Evolutionary conservation across 2,329 filamentous ascomycete species (phyloP).

Genomic region (Diplodia seriata): DNA sequence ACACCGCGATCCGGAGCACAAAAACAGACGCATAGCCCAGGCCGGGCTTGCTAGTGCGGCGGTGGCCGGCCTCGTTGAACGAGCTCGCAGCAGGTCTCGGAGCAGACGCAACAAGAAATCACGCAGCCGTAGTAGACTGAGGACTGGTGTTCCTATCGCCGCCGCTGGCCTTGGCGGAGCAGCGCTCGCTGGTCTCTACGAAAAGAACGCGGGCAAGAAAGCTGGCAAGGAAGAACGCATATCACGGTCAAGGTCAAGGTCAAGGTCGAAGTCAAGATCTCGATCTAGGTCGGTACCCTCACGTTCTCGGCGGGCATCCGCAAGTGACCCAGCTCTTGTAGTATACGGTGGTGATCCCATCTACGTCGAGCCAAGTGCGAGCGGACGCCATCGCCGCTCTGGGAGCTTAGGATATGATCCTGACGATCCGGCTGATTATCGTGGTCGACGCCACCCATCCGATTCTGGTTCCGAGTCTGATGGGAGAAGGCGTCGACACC

Average conservation of each 20-base stretch:
- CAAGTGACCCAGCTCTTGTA: slow-evolving; percentile 62
- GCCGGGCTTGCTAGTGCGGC: slow-evolving; percentile 68
- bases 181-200: slow-evolving; percentile 67
- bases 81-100: slow-evolving; percentile 64
- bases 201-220: slow-evolving; percentile 67
- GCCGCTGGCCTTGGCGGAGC: slow-evolving; percentile 68
- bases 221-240: slow-evolving; percentile 57
- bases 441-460: slow-evolving; percentile 53
- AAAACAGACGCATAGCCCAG: slow-evolving; percentile 65
- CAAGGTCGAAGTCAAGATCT: slow-evolving; percentile 48
- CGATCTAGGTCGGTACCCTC: slow-evolving; percentile 56
- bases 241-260: slow-evolving; percentile 44
- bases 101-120: slow-evolving; percentile 56
- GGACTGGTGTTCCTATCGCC: slow-evolving; percentile 65
- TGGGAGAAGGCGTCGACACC: slow-evolving; percentile 41
- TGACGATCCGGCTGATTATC: slow-evolving; percentile 51
- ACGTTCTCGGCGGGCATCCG: slow-evolving; percentile 53
- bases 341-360: slow-evolving; percentile 70
- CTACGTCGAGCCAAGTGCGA: slow-evolving; percentile 59
- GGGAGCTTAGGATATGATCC: slow-evolving; percentile 43
- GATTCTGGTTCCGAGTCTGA: slow-evolving; percentile 41
- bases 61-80: slow-evolving; percentile 66
- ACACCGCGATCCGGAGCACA: slow-evolving; percentile 56
- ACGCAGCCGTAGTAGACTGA: slow-evolving; percentile 62
- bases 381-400: slow-evolving; percentile 51